Base-by-base conservation (phyloP, 805 yeast genomes). In the Suhomyces sp. region DNA sequence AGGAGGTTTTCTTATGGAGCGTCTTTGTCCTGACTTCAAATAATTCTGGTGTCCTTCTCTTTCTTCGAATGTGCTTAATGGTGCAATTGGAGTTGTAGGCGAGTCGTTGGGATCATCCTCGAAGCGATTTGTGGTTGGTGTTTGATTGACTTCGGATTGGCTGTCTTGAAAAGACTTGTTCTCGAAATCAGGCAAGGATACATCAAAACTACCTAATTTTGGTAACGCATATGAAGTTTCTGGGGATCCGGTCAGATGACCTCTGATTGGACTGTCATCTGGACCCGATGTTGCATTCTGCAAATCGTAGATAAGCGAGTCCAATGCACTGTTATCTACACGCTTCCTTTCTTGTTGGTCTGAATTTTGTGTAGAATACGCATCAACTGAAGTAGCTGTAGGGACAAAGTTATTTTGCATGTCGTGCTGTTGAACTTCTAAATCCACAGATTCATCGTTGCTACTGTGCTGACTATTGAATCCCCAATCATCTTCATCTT, bases 1-100 rank as follows among this genome's bases (percentile, higher is more conserved):
- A 11, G 70, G 70, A 0, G 71, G 69, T 31, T 63, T 66, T 25
- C 71, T 52, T 11, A 66, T 43, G 3, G 72, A 65, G 6, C 48
- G 54, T 31, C 44, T 56, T 31, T 58, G 58, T 2, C 61, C 58
- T 11, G 56, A 44, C 20, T 37, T 44, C 8, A 58, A 33, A 40
- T 51, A 55, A 17, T 45, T 47, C 28, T 53, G 51, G 33, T 58
- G 63, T 11, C 50, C 50, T 27, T 38, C 40, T 34, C 48, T 44
- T 9, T 48, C 51, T 13, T 50, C 54, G 13, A 36, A 40, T 20
- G 46, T 31, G 19, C 61, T 31, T 16, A 57, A 46, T 10, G 63
- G 53, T 7, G 54, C 54, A 22, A 53, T 49, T 5, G 60, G 61
- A 0, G 58, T 53, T 1, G 53, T 48, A 1, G 36, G 34, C 4